Conservation (phyloP, 2,329 filamentous ascomycete species). For the Diaporthe australafricana region DNA sequence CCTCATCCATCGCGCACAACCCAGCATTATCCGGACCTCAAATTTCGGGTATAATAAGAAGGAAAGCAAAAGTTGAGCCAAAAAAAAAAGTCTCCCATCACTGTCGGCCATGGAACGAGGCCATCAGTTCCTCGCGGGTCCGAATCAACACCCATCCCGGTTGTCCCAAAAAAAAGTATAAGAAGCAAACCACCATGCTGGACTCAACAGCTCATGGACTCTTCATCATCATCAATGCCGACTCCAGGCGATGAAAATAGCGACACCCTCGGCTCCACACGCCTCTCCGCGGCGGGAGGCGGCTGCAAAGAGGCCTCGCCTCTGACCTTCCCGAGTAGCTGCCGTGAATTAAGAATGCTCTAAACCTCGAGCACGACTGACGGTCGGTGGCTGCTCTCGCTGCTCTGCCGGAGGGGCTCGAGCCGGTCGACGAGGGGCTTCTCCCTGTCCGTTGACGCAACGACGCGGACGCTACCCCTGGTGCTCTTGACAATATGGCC, state of each 20-base stretch:
- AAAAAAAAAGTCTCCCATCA: neutral
- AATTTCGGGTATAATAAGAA: constrained; percentile 31
- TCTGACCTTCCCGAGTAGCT: constrained; percentile 12
- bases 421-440: constrained; percentile 46
- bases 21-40: constrained; percentile 15
- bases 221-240: constrained; percentile 6
- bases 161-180: constrained; percentile 1
- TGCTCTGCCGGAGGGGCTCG: constrained; percentile 54
- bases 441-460: constrained; percentile 50
- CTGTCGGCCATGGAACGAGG: constrained; percentile 19
- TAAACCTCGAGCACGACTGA: constrained; percentile 35
- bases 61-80: constrained; percentile 2
- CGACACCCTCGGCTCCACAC: neutral
- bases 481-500: constrained; percentile 76
- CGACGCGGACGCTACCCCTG: constrained; percentile 74
- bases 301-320: neutral
- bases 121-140: constrained; percentile 23
- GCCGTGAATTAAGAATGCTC: constrained; percentile 34
- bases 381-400: constrained; percentile 31
- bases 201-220: constrained; percentile 4
- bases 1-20: neutral
- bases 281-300: neutral
- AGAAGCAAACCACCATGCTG: neutral
- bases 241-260: constrained; percentile 19
- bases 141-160: constrained; percentile 27